Conservation (phyloP, 495 filamentous ascomycete species). For the Eremomyces bilateralis region DNA sequence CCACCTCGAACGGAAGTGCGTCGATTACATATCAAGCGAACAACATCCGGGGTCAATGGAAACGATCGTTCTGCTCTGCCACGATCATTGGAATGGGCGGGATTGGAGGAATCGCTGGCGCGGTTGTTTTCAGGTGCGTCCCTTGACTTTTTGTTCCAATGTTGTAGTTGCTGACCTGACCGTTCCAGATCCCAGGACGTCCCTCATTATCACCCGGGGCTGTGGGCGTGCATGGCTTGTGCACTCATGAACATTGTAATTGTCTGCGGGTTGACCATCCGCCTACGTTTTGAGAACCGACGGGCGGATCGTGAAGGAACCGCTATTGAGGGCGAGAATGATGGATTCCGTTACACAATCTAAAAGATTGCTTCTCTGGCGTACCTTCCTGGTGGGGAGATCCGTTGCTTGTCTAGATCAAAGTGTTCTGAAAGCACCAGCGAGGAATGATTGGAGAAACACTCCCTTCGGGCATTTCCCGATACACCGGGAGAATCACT, state of each 20-base stretch:
- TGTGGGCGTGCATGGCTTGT: constrained; percentile 13
- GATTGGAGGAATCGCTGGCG: constrained; percentile 15
- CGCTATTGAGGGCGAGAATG: constrained; percentile 8
- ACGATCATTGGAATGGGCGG: constrained; percentile 15
- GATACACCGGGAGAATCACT: too few relatives aligned
- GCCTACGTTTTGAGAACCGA: constrained; percentile 8
- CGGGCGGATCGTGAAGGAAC: constrained; percentile 11
- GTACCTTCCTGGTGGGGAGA: too few relatives aligned
- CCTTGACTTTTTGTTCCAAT: too few relatives aligned
- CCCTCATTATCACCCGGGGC: constrained; percentile 10
- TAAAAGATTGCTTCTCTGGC: too few relatives aligned
- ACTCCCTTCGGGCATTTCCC: too few relatives aligned
- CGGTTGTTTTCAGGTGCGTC: constrained; percentile 15
- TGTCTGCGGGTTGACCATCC: constrained; percentile 4
- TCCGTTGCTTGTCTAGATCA: too few relatives aligned
- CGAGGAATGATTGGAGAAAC: too few relatives aligned
- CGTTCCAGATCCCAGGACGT: constrained; percentile 11
- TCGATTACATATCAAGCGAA: constrained; percentile 18
- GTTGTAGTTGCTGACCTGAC: too few relatives aligned
- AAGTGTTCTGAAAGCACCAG: too few relatives aligned
- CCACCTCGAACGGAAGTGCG: constrained; percentile 40
- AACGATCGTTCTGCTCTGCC: constrained; percentile 15
- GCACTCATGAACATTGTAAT: constrained; percentile 10
- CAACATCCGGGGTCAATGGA: constrained; percentile 18
- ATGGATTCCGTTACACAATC: too few relatives aligned